Evolutionary conservation across 1,139 yeast genomes (phyloP).

Genomic region (Suhomyces coccinellae): DNA sequence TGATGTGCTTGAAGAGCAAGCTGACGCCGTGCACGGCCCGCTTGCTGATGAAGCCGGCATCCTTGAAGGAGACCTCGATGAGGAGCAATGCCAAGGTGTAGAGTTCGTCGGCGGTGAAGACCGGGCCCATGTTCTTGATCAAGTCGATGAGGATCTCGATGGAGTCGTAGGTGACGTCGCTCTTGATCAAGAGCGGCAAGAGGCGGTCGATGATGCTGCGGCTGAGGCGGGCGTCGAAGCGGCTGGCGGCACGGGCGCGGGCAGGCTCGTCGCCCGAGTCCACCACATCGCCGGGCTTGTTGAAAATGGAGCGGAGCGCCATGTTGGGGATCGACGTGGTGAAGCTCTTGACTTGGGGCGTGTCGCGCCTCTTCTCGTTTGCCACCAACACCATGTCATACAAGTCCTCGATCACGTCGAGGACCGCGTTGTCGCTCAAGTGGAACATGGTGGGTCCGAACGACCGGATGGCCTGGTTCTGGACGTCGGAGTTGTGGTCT

Average conservation of each 20-base stretch:
- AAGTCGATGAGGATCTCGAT: slow-evolving; percentile 66
- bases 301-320: slow-evolving; percentile 60
- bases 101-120: slow-evolving; percentile 45
- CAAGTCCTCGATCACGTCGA: slow-evolving; percentile 27
- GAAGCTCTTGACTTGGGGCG: slow-evolving; percentile 38
- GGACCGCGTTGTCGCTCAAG: slow-evolving; percentile 26
- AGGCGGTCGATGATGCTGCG: slow-evolving; percentile 21
- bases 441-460: slow-evolving; percentile 43
- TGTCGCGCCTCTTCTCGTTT: slow-evolving; percentile 24
- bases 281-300: not conserved
- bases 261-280: not conserved
- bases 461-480: slow-evolving; percentile 70
- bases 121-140: slow-evolving; percentile 53
- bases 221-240: slow-evolving; percentile 17
- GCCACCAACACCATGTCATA: slow-evolving; percentile 26
- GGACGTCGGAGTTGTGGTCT: slow-evolving; percentile 75
- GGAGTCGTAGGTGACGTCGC: slow-evolving; percentile 51
- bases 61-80: slow-evolving; percentile 40
- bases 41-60: slow-evolving; percentile 51
- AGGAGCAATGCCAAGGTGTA: slow-evolving; percentile 36
- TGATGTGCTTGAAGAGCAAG: slow-evolving; percentile 39
- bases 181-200: slow-evolving; percentile 15
- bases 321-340: slow-evolving; percentile 68
- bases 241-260: not conserved
- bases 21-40: slow-evolving; percentile 60